Conservation (phyloP, 768 basidiomycete species). For the Lactarius sp. region DNA sequence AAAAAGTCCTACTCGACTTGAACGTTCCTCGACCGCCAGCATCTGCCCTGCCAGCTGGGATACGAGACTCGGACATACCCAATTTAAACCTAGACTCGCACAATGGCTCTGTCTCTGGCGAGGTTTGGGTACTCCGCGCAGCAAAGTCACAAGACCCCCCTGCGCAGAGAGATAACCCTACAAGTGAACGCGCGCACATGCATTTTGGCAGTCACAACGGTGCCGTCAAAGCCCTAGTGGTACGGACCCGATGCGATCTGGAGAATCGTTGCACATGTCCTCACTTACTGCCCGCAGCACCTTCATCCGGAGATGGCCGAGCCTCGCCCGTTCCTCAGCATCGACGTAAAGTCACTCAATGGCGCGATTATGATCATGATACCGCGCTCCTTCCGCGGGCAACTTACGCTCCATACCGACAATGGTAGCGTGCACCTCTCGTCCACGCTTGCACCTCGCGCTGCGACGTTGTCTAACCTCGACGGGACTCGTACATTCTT, state of each 20-base stretch:
- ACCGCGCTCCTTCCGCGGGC: slow-evolving; percentile 24
- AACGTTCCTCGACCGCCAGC: slow-evolving; percentile 6
- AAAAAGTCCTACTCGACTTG: slow-evolving; percentile 13
- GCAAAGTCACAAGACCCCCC: not conserved
- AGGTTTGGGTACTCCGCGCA: slow-evolving; percentile 13
- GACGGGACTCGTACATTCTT: slow-evolving; percentile 19
- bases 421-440: slow-evolving; percentile 17
- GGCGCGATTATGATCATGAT: slow-evolving; percentile 8
- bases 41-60: not conserved
- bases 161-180: not conserved
- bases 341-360: slow-evolving; percentile 11
- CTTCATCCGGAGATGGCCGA: slow-evolving; percentile 8
- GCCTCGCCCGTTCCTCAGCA: slow-evolving; percentile 20
- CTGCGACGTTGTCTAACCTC: slow-evolving; percentile 5
- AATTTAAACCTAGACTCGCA: slow-evolving; percentile 10
- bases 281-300: slow-evolving; percentile 2
- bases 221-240: slow-evolving; percentile 11
- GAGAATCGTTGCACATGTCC: not conserved
- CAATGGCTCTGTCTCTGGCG: slow-evolving; percentile 9
- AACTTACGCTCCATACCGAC: slow-evolving; percentile 17
- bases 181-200: slow-evolving; percentile 1
- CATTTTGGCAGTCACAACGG: slow-evolving; percentile 10
- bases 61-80: not conserved
- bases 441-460: not conserved
- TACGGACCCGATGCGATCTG: not conserved